Conservation (phyloP, 345 rosid genomes). For the Diplotaxis tenuifolia region DNA sequence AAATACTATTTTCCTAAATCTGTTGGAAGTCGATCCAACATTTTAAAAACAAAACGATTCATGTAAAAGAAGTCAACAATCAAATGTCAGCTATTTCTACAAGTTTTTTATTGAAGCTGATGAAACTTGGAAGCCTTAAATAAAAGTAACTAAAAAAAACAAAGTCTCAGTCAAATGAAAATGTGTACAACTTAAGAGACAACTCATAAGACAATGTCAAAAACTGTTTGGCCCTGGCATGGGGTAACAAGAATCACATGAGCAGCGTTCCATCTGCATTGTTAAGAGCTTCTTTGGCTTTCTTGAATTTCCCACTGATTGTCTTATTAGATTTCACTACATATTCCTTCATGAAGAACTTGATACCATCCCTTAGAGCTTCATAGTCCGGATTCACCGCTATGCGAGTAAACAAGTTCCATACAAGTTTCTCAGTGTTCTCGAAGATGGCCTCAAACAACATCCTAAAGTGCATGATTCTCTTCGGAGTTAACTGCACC, state of each 20-base stretch:
- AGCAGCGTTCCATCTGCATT: constrained; percentile 62
- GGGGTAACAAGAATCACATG: constrained; percentile 38
- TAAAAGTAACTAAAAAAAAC: neutral
- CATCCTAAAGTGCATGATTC: constrained; percentile 81
- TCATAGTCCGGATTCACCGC: constrained; percentile 71
- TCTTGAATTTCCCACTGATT: constrained; percentile 47
- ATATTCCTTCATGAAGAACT: constrained; percentile 68
- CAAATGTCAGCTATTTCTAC: neutral
- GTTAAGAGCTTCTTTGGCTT: constrained; percentile 75
- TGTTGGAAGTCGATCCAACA: neutral
- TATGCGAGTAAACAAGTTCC: constrained; percentile 75
- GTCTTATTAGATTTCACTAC: constrained; percentile 54
- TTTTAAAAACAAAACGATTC: neutral
- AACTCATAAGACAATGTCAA: neutral
- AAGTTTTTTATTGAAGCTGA: neutral
- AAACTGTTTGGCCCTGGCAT: neutral
- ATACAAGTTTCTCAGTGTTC: constrained; percentile 57
- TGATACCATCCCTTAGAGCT: constrained; percentile 60
- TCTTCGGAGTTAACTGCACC: constrained; percentile 53
- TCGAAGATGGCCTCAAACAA: constrained; percentile 72
- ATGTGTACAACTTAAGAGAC: constrained; percentile 11
- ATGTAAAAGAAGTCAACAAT: neutral
- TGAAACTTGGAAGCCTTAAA: neutral
- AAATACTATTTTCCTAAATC: neutral
- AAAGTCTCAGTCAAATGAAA: neutral